These are phyloP conservation scores for Cryptococcus sp. DNA, from an alignment of 1,284 basidiomycete species.

Conservation along the genomic window DNA sequence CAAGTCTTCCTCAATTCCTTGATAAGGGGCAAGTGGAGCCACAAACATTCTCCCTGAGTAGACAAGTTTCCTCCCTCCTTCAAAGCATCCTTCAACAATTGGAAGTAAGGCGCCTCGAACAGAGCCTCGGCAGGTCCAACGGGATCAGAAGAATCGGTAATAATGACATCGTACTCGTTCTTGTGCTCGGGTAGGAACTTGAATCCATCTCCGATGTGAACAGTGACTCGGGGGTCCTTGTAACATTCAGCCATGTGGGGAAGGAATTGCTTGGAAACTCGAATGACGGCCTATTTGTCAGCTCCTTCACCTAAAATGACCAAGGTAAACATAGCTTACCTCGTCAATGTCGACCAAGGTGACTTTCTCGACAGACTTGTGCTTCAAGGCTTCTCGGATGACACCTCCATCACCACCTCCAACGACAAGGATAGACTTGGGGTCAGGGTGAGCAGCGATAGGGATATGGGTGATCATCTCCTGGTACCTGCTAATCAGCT, in stretches of 20 bases:
- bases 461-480: constrained; percentile 99
- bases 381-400: constrained; percentile 95
- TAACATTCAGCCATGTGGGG: constrained; percentile 91
- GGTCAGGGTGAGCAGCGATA: constrained; percentile 91
- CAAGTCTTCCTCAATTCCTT: constrained; percentile 70
- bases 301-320: not conserved
- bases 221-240: constrained; percentile 75
- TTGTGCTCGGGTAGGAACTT: constrained; percentile 90
- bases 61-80: constrained; percentile 89
- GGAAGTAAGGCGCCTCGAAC: constrained; percentile 97
- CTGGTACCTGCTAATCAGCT: constrained; percentile 67
- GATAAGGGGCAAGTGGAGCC: constrained; percentile 92
- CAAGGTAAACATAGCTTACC: too few relatives aligned
- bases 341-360: constrained; percentile 98
- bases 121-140: constrained; percentile 92
- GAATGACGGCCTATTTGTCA: constrained; percentile 73
- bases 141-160: constrained; percentile 98
- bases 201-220: constrained; percentile 94
- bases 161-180: constrained; percentile 92
- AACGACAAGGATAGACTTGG: constrained; percentile 91
- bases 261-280: constrained; percentile 88
- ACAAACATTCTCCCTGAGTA: constrained; percentile 93
- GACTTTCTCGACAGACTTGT: constrained; percentile 83
- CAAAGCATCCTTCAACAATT: constrained; percentile 85
- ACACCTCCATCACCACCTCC: constrained; percentile 96